Evolutionary conservation across 2,329 filamentous ascomycete genomes (phyloP).

Genomic region (Fusarium buxicola): DNA sequence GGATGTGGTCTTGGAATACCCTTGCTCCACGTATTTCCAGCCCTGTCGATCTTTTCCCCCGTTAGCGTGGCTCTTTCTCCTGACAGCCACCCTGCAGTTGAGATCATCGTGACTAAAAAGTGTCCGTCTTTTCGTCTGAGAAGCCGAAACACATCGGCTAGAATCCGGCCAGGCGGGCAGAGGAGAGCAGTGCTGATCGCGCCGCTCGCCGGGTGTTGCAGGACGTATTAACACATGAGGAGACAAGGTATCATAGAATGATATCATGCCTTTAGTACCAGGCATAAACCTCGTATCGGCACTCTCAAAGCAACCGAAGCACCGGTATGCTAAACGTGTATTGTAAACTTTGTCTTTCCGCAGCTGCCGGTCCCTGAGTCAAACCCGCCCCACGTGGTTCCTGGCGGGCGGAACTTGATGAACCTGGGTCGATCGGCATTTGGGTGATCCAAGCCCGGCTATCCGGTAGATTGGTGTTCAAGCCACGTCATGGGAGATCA

Average conservation of each 20-base stretch:
- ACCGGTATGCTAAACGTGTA: too few relatives aligned
- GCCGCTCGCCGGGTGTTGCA: too few relatives aligned
- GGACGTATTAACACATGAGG: too few relatives aligned
- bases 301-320: too few relatives aligned
- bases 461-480: constrained; percentile 7
- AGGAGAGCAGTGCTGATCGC: background rate
- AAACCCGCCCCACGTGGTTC: constrained; percentile 8
- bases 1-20: background rate
- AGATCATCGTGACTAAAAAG: constrained; percentile 9
- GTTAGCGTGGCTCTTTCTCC: too few relatives aligned
- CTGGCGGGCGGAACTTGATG: background rate
- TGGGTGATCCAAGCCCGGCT: background rate
- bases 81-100: background rate
- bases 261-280: too few relatives aligned
- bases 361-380: background rate
- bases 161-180: too few relatives aligned
- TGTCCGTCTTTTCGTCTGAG: background rate
- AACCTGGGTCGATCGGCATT: background rate
- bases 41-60: constrained; percentile 8
- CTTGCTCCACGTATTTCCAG: background rate
- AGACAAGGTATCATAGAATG: too few relatives aligned
- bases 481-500: constrained; percentile 15
- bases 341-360: too few relatives aligned
- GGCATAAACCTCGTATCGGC: too few relatives aligned
- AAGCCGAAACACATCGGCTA: background rate